Evolutionary conservation across 2,329 filamentous ascomycete genomes (phyloP), one percentile per base, ranked within the genome.

Genomic region (Xylaria digitata): DNA sequence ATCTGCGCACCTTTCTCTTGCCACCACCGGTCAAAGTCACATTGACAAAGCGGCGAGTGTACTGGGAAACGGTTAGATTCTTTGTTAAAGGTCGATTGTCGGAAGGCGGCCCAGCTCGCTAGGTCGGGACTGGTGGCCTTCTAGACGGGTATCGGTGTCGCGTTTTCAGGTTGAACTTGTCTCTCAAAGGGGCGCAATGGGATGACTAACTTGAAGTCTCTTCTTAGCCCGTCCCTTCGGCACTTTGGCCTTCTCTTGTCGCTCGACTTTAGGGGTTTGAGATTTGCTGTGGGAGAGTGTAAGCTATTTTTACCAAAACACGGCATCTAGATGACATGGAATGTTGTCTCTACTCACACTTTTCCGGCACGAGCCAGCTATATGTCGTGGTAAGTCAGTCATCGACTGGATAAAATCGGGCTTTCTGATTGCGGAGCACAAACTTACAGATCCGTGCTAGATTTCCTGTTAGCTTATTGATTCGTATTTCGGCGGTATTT

Each of bases 221-320:
- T 98, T 98, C 87, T 96, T 93, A 77, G 95, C 95, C 81, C 95
- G 94, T 81, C 95, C 95, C 90, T 97, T 97, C 82, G 95, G 94
- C 78, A 86, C 88, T 92, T 98, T 97, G 26, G 52, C 6, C 61
- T 69, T 69, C 53, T 69, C 67, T 63, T 58, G 70, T 60, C 56
- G 67, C 66, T 70, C 62, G 30, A 68, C 62, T 56, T 64, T 46
- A 21, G 43, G 43, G 3, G 43, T 46, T 21, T 46, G 43, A 3
- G 43, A 46, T 46, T 34, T 34, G 7, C 32, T 34, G 9, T 11
- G 9, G 32, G 9, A 34, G 32, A 34, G 32, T 34, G 32, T 34
- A 11, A 34, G 32, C 9, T 34, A 11, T 34, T 5, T 34, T 7
- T 34, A 34, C 32, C 9, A 11, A 34, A 11, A 34, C 32, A 11